Conservation (phyloP, 1,284 basidiomycete species). For the Tilletia walkeri region DNA sequence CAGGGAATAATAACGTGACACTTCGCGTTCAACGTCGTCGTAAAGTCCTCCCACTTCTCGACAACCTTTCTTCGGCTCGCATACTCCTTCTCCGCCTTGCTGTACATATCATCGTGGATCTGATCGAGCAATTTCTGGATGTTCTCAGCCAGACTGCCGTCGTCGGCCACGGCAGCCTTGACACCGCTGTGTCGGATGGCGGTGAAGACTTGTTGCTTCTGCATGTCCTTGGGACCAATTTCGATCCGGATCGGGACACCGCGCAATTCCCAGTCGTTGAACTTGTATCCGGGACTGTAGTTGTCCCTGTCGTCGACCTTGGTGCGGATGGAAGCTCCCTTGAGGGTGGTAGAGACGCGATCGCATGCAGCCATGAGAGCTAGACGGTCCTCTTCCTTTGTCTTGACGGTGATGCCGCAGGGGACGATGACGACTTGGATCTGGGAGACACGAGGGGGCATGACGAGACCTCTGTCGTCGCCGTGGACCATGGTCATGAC, state of each 20-base stretch:
- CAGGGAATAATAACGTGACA: constrained; percentile 87
- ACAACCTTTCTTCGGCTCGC: constrained; percentile 72
- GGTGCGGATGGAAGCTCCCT: constrained; percentile 72
- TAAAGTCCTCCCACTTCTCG: constrained; percentile 85
- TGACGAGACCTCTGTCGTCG: constrained; percentile 93
- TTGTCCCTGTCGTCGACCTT: constrained; percentile 90
- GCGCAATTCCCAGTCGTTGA: constrained; percentile 91
- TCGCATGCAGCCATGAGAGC: constrained; percentile 71
- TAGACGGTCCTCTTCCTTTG: constrained; percentile 61
- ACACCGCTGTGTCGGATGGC: constrained; percentile 82
- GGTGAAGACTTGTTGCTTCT: constrained; percentile 75
- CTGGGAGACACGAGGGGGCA: constrained; percentile 90
- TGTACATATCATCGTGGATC: constrained; percentile 88
- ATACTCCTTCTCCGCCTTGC: constrained; percentile 73
- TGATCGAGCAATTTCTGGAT: constrained; percentile 67
- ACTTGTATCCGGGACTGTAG: constrained; percentile 98
- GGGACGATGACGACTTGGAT: constrained; percentile 90
- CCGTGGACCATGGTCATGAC: constrained; percentile 99
- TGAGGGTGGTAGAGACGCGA: constrained; percentile 62
- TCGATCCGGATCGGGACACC: constrained; percentile 96
- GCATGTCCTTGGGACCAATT: constrained; percentile 89
- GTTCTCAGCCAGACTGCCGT: constrained; percentile 26
- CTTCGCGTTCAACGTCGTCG: constrained; percentile 85
- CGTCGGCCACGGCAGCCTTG: constrained; percentile 36
- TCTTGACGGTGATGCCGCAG: constrained; percentile 72